Conservation (phyloP, 345 rosid genomes). For the Noccaea caerulescens region DNA sequence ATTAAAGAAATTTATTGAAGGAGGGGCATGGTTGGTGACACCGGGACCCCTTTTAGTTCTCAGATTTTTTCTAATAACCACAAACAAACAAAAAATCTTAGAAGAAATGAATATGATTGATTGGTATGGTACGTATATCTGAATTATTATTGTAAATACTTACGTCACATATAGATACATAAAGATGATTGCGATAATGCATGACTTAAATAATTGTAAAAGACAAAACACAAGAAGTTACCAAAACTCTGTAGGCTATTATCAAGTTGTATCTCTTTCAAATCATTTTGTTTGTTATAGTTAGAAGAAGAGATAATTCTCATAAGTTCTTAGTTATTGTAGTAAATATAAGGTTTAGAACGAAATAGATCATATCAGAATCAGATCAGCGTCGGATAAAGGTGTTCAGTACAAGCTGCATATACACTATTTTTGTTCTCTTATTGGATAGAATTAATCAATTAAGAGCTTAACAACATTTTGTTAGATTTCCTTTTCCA, state of each 20-base stretch:
- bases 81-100: too few relatives aligned
- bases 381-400: background rate
- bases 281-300: background rate
- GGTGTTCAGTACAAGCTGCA: background rate
- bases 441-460: background rate
- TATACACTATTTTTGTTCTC: background rate
- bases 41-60: too few relatives aligned
- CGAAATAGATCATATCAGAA: background rate
- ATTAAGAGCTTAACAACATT: background rate
- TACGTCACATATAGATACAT: too few relatives aligned
- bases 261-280: background rate
- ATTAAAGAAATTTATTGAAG: too few relatives aligned
- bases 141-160: too few relatives aligned
- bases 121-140: too few relatives aligned
- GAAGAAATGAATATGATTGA: too few relatives aligned
- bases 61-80: too few relatives aligned
- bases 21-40: too few relatives aligned
- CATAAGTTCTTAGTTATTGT: background rate
- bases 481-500: background rate
- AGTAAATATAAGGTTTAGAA: background rate
- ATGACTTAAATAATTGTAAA: slow-evolving; percentile 9
- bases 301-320: background rate
- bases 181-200: slow-evolving; percentile 1
- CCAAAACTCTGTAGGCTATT: background rate
- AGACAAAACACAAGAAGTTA: background rate